Percentiles rank a stretch among this genome's conserved stretches.
phyloP scores from a whole-genome alignment of 345 rosid genomes.

The Clausena lansium region DNA sequence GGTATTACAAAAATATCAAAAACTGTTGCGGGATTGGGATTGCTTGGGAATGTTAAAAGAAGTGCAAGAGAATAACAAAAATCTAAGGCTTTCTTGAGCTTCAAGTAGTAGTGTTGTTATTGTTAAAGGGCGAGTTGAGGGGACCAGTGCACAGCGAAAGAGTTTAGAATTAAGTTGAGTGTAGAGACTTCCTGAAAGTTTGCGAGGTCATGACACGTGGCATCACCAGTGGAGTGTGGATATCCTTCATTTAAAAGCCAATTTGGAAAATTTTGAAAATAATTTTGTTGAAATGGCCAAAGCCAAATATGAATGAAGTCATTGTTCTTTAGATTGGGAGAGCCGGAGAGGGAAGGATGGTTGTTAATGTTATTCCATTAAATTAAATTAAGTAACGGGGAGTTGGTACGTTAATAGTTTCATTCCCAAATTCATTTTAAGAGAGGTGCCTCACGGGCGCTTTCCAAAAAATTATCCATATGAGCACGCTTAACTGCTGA shows the following conservation, averaged over 20 bases:
- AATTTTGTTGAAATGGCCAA: background rate
- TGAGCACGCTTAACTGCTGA: no score
- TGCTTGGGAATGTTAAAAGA: slow-evolving; percentile 30
- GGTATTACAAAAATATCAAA: background rate
- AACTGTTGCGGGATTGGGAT: background rate
- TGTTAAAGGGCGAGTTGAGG: background rate
- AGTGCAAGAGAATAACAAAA: background rate
- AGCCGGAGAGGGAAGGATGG: no score
- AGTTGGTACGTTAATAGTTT: no score
- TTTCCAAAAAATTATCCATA: no score
- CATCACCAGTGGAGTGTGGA: background rate
- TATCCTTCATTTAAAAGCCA: background rate
- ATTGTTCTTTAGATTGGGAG: no score
- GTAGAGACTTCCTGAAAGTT: slow-evolving; percentile 7
- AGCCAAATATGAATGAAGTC: no score
- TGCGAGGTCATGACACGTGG: background rate
- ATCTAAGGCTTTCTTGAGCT: background rate
- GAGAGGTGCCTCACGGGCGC: no score
- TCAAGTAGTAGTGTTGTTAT: background rate
- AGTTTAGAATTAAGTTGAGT: background rate
- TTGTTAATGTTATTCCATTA: no score
- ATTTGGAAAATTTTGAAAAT: background rate
- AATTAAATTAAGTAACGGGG: no score
- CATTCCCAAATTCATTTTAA: no score
- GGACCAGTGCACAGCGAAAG: background rate